phyloP scores from a whole-genome alignment of 306 rosid species.

The Trifolium subterraneum region DNA sequence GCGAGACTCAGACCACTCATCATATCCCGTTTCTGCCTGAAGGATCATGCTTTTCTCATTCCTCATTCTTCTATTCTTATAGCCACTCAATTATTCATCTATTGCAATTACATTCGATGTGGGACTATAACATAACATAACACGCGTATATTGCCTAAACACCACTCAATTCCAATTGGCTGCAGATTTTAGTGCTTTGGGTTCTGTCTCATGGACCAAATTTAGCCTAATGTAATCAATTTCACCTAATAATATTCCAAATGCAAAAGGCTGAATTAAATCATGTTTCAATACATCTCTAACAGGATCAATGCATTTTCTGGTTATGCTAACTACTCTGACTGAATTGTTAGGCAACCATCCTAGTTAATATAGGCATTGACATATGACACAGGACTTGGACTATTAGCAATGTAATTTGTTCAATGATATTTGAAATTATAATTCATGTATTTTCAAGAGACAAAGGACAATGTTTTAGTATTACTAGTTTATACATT shows the following conservation, averaged over 20 bases:
- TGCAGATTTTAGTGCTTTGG: no score
- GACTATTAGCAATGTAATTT: no score
- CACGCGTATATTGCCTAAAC: not conserved
- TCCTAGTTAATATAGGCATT: no score
- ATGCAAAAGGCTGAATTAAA: no score
- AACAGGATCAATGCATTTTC: not conserved
- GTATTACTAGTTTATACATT: no score
- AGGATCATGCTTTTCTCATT: accelerated
- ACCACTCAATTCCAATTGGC: no score
- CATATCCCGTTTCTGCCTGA: conserved; percentile 86
- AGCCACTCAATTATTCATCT: not conserved
- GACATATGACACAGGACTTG: not conserved
- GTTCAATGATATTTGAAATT: no score
- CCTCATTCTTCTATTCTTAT: accelerated
- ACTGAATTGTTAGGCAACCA: not conserved
- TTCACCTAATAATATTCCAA: not conserved
- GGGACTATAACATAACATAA: conserved; percentile 47
- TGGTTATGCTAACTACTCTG: not conserved
- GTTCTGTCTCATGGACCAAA: no score
- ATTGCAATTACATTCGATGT: conserved; percentile 3
- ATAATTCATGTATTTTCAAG: no score
- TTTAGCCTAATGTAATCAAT: not conserved
- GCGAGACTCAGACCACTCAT: conserved; percentile 68
- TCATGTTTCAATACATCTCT: not conserved
- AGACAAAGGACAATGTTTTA: no score